Conservation (phyloP, 345 rosid species). For the Acer saccharum region DNA sequence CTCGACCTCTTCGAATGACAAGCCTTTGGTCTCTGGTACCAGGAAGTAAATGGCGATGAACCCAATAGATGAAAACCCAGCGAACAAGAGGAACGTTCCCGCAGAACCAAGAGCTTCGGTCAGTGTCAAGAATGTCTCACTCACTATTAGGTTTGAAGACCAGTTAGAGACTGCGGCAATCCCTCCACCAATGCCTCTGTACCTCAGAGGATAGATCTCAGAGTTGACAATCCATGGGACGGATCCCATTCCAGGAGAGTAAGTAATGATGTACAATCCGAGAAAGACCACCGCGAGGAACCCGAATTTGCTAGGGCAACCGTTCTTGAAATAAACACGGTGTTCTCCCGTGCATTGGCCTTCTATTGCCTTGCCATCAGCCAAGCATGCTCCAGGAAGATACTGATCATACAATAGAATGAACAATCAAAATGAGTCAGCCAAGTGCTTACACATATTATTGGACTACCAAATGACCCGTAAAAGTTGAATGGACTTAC, state of each 20-base stretch:
- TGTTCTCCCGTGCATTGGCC: conserved; percentile 34
- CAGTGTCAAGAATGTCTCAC: conserved; percentile 58
- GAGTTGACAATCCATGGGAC: conserved; percentile 95
- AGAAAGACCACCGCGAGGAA: conserved; percentile 65
- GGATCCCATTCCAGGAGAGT: conserved; percentile 88
- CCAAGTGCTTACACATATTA: background rate
- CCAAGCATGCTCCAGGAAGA: conserved; percentile 78
- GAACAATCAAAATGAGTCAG: background rate
- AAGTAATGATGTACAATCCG: conserved; percentile 67
- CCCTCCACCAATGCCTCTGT: conserved; percentile 87
- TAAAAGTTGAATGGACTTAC: conserved; percentile 26
- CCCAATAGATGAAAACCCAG: conserved; percentile 46
- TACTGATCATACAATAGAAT: conserved; percentile 30
- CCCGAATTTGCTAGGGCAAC: conserved; percentile 84
- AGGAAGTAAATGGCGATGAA: conserved; percentile 57
- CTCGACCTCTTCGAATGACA: conserved; percentile 79
- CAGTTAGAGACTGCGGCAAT: conserved; percentile 80
- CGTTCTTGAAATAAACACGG: conserved; percentile 55
- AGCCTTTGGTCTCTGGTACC: conserved; percentile 87
- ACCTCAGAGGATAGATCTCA: conserved; percentile 83
- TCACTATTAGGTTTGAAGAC: conserved; percentile 74
- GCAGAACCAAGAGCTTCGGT: conserved; percentile 58
- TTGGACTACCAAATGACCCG: background rate
- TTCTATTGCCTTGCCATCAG: conserved; percentile 26
- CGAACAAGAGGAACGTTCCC: conserved; percentile 72